Evolutionary conservation across 768 basidiomycete genomes (phyloP), one percentile per base, ranked within the genome.

Genomic region (Mycena crocata): DNA sequence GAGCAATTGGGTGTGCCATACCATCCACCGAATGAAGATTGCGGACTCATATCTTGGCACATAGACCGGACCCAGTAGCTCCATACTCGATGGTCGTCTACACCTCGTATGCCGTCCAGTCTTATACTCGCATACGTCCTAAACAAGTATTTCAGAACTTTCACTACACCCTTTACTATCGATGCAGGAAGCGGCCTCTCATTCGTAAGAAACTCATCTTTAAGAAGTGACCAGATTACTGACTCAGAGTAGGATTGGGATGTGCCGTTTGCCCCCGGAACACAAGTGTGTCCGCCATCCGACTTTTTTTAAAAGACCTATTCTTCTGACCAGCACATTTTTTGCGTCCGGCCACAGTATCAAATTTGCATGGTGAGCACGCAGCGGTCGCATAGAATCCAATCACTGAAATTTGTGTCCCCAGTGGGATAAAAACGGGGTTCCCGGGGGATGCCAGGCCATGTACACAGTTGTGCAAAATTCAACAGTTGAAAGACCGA

Each of bases 321-420:
- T 24, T 10, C 35, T 17, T 68, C 24, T 60, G 17, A 56, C 6
- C 56, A n/a, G n/a, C n/a, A n/a, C 6, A 13, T 15, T 14, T 15
- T 19, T 13, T 19, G 6, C 5, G 6, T 51, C 49, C 30, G 30
- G 15, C 10, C 12, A 5, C 73, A 83, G 80, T 88, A 86, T 74
- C 85, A 88, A 72, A 85, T 87, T 65, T 88, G 87, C 79, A 87
- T 88, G 86, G 86, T 87, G 59, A 37, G 74, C 37, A 34, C 21
- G 31, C 32, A 30, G 31, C 19, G 24, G 40, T 32, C 35, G 39
- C 12, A 12, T 17, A 3, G 6, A 6, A 23, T 23, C 17, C 5
- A n/a, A n/a, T 17, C 17, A 15, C 23, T 54, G 6, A 52, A 4
- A 14, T 10, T 14, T 24, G 1, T 32, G 15, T 4, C 14, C 8